These are phyloP conservation scores for Dipodascopsis uninucleata DNA, from an alignment of 805 yeast genomes.

Conservation along the genomic window DNA sequence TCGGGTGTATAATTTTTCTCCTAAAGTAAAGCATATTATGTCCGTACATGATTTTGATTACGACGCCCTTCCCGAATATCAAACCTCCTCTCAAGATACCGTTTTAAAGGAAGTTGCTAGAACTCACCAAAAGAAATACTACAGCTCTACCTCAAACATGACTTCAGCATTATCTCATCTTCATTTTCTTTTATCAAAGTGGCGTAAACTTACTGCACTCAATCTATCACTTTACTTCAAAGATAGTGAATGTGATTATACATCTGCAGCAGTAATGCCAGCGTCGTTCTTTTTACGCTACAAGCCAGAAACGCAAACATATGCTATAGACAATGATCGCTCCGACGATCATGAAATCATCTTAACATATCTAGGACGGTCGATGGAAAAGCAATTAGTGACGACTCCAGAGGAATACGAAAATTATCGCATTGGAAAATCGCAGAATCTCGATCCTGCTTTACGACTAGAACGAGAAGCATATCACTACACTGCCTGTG, in stretches of 20 bases:
- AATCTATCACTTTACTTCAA: slow-evolving; percentile 44
- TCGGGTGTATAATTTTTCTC: slow-evolving; percentile 63
- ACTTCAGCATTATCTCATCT: slow-evolving; percentile 71
- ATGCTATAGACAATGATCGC: slow-evolving; percentile 69
- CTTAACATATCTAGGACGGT: slow-evolving; percentile 70
- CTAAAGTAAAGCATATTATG: slow-evolving; percentile 55
- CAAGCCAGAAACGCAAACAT: slow-evolving; percentile 42
- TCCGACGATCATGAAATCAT: slow-evolving; percentile 63
- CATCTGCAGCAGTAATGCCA: slow-evolving; percentile 50
- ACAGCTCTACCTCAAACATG: slow-evolving; percentile 86
- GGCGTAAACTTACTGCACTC: slow-evolving; percentile 49
- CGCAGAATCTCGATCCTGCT: slow-evolving; percentile 19
- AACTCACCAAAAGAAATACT: slow-evolving; percentile 41
- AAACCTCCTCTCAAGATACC: slow-evolving; percentile 65
- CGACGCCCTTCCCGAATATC: slow-evolving; percentile 51
- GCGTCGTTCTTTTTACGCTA: slow-evolving; percentile 55
- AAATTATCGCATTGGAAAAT: slow-evolving; percentile 35
- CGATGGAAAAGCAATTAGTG: slow-evolving; percentile 73
- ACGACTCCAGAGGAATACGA: slow-evolving; percentile 52
- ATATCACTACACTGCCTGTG: slow-evolving; percentile 74
- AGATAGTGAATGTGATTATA: slow-evolving; percentile 31
- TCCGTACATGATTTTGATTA: slow-evolving; percentile 65
- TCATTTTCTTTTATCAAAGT: slow-evolving; percentile 65
- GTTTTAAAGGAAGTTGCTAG: slow-evolving; percentile 49
- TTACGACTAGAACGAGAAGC: slow-evolving; percentile 27